Evolutionary conservation across 2,329 filamentous ascomycete genomes (phyloP).

Genomic region (Helotiales sp.): DNA sequence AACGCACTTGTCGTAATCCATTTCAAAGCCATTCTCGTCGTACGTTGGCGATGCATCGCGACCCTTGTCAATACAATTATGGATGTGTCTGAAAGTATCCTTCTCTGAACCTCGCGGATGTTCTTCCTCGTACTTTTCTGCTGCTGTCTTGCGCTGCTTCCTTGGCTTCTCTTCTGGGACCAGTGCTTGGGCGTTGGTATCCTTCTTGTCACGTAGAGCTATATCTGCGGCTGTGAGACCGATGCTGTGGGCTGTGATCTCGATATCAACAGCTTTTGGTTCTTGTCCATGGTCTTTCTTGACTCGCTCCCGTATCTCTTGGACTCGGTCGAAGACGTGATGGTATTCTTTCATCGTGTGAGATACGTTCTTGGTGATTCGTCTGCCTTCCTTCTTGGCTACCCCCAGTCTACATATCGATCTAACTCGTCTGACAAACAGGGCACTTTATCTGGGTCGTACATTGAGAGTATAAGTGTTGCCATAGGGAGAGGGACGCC

Average conservation of each 20-base stretch:
- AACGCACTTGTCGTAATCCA: slow-evolving; percentile 3
- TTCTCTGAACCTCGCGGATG: background rate
- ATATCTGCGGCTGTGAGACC: background rate
- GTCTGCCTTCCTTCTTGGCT: background rate
- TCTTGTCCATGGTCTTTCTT: background rate
- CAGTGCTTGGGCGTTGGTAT: background rate
- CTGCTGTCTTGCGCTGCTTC: background rate
- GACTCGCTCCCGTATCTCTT: background rate
- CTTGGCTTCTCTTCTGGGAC: background rate
- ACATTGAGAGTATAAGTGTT: background rate
- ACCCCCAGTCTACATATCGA: background rate
- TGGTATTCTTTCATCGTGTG: background rate
- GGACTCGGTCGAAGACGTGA: background rate
- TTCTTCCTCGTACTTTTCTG: background rate
- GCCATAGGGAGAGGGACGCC: background rate
- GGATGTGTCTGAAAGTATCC: background rate
- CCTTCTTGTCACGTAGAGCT: background rate
- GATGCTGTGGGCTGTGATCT: background rate
- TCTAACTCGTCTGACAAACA: slow-evolving; percentile 2
- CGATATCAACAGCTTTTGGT: background rate
- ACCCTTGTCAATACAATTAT: background rate
- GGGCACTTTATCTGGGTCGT: background rate
- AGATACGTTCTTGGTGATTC: background rate
- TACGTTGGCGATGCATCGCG: background rate
- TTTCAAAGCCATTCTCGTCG: background rate